Base-by-base conservation (phyloP, 306 rosid species). In the Sicyos edulis region DNA sequence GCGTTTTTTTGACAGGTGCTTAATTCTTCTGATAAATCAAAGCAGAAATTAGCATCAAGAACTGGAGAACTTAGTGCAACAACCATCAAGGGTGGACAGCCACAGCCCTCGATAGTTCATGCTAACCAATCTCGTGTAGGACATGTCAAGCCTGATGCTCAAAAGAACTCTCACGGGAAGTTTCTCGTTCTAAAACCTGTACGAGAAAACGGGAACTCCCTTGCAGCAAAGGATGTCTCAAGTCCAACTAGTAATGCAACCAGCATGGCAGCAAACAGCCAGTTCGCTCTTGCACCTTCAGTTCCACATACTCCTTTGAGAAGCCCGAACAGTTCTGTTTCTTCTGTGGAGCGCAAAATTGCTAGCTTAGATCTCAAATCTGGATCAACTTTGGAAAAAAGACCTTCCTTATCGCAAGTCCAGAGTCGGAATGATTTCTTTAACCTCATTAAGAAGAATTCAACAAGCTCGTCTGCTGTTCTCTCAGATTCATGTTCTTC, bases 391-490 rank as follows among this genome's bases (percentile, higher is more conserved):
- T 17, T 83, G 83, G 99, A 95, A 61, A 95, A 89, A 88, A 91
- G 87, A 79, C 87, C 89, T 22, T 83, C 91, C 55, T 53, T 88
- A 76, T 88, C 95, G 74, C 99, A 91, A 80, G 85, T 77, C 47
- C 95, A 95, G 89, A 95, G 99, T 80, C 86, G 99, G 79, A 86
- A 91, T 79, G 99, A 91, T 75, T 95, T 95, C 79, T 95, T 95
- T 79, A 91, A 95, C 73, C 89, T 79, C 75, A 57, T 95, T 15
- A 93, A 93, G 89, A 89, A 81, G 81, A 89, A 91, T 24, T 70
- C 83, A 6, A 78, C 42, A 77, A 91, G 75, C 78, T 77, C 86
- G 29, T 73, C 96, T 58, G 66, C 84, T 51, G 79, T 58, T 72
- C 81, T 75, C 60, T 84, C 90, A 24, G 91, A 83, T 71, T 80